Conservation (phyloP, 139 green algal species). For the Zygnema circumcarinatum region DNA sequence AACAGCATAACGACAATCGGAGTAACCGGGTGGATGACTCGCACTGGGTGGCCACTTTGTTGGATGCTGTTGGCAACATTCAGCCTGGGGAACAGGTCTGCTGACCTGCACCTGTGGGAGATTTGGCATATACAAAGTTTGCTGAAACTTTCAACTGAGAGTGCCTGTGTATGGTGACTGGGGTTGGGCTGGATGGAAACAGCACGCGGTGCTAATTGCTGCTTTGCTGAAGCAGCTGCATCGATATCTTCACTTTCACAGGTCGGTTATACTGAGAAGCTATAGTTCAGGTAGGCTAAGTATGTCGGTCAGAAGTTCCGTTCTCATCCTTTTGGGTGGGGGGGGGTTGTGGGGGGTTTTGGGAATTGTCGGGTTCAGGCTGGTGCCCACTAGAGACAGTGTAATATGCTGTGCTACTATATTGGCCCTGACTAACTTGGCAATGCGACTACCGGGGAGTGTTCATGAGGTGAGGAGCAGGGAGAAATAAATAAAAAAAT, state of each 20-base stretch:
- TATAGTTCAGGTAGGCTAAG: too few species aligned
- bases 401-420: too few species aligned
- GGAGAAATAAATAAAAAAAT: too few species aligned
- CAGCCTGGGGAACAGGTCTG: neutral
- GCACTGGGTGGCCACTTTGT: neutral
- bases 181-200: neutral
- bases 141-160: neutral
- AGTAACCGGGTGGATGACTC: neutral
- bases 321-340: too few species aligned
- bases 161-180: neutral
- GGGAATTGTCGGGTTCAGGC: too few species aligned
- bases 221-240: constrained; percentile 34
- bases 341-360: too few species aligned
- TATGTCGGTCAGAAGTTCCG: too few species aligned
- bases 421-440: too few species aligned
- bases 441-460: too few species aligned
- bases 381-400: too few species aligned
- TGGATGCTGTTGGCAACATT: neutral
- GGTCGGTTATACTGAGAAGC: too few species aligned
- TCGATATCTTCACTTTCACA: constrained; percentile 39
- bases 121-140: neutral
- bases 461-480: too few species aligned
- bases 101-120: neutral
- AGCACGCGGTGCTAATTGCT: neutral
- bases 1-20: constrained; percentile 42